Percentiles rank a stretch among this genome's conserved stretches.
phyloP scores from a whole-genome alignment of 768 basidiomycete species.

The Suillus variegatus region DNA sequence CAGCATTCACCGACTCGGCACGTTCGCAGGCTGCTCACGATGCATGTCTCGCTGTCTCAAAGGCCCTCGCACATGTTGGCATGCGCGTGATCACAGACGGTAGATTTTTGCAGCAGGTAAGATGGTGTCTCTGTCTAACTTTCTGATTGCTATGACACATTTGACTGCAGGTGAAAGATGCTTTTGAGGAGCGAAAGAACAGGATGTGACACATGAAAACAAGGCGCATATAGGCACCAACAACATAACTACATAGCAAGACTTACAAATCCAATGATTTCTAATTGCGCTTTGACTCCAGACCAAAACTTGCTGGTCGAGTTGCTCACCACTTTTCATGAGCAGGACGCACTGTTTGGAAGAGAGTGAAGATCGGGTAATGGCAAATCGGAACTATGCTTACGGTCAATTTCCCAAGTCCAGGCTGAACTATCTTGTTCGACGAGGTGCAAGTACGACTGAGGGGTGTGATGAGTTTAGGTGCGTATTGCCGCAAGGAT shows the following conservation, averaged over 20 bases:
- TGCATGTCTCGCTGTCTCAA: conserved; percentile 66
- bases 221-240: not conserved
- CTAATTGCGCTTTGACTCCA: not conserved
- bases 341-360: conserved; percentile 47
- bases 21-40: conserved; percentile 61
- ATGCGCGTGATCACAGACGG: conserved; percentile 71
- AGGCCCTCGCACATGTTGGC: conserved; percentile 71
- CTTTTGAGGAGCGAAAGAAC: conserved; percentile 49
- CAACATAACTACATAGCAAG: not conserved
- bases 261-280: not conserved
- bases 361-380: not conserved
- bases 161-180: conserved; percentile 42
- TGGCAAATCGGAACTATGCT: conserved; percentile 26
- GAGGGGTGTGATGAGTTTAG: conserved; percentile 8
- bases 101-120: conserved; percentile 57
- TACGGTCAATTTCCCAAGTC: conserved; percentile 82
- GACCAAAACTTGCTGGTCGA: not conserved
- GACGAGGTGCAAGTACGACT: conserved; percentile 68
- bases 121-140: not conserved
- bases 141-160: conserved; percentile 3
- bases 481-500: not conserved
- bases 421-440: conserved; percentile 71
- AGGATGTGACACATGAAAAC: conserved; percentile 11
- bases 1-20: conserved; percentile 64
- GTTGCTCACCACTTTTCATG: conserved; percentile 50